Evolutionary conservation across 176 grass and related monocot species (phyloP).

Genomic region (Neostapfia colusana): DNA sequence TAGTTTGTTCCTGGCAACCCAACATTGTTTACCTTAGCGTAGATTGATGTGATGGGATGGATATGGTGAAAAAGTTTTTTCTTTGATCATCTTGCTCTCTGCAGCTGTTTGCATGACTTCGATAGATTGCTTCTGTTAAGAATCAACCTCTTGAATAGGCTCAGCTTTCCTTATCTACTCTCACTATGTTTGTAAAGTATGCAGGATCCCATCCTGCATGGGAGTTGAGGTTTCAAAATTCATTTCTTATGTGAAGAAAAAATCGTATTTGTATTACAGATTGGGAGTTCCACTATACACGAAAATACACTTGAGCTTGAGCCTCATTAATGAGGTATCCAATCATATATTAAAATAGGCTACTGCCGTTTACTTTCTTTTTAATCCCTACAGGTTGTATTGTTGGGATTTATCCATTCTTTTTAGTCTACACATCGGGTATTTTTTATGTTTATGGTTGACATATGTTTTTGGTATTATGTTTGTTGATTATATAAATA

Average conservation of each 20-base stretch:
- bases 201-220: not conserved
- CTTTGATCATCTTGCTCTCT: not conserved
- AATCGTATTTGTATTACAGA: constrained; percentile 3
- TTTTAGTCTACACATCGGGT: no score
- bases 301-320: not conserved
- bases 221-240: not conserved
- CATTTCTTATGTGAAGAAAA: not conserved
- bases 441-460: not conserved
- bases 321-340: not conserved
- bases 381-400: not conserved
- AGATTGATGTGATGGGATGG: not conserved
- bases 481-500: not conserved
- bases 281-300: not conserved
- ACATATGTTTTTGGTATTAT: not conserved
- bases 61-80: not conserved
- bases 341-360: not conserved
- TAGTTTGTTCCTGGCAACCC: not conserved
- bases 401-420: not conserved
- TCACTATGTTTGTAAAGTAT: no score
- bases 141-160: not conserved
- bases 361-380: not conserved
- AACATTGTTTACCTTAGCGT: not conserved
- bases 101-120: not conserved
- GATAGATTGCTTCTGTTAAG: not conserved
- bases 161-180: not conserved